Percentiles rank a stretch among this genome's conserved stretches.
These are phyloP conservation scores for Rhodotorula glutinis DNA, from an alignment of 1,284 basidiomycete species.

Conservation along the genomic window DNA sequence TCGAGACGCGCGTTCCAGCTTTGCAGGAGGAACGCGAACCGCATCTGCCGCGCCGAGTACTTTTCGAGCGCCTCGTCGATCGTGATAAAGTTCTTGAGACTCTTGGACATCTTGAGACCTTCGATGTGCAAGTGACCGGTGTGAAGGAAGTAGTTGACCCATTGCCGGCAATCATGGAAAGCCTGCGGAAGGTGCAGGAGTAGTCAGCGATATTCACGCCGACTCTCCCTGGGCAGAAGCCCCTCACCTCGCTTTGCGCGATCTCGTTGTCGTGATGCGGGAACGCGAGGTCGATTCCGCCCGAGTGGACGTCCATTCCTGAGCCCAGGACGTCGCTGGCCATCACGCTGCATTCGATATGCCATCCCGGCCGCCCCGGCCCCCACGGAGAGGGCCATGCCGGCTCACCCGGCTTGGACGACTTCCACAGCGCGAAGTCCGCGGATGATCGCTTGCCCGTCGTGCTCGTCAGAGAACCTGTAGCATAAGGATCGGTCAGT, in stretches of 20 bases:
- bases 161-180: slow-evolving; percentile 84
- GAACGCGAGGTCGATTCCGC: slow-evolving; percentile 94
- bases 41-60: slow-evolving; percentile 82
- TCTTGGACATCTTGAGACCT: slow-evolving; percentile 99
- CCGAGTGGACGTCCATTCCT: slow-evolving; percentile 96
- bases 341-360: slow-evolving; percentile 99
- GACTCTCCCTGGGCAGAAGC: background rate
- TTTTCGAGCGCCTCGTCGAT: slow-evolving; percentile 93
- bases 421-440: slow-evolving; percentile 99
- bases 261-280: slow-evolving; percentile 99
- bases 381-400: slow-evolving; percentile 98
- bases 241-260: slow-evolving; percentile 83
- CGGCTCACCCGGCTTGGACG: slow-evolving; percentile 95
- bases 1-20: slow-evolving; percentile 91
- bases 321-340: slow-evolving; percentile 87
- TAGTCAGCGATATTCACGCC: background rate
- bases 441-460: slow-evolving; percentile 60
- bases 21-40: slow-evolving; percentile 90
- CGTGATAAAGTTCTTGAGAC: slow-evolving; percentile 98
- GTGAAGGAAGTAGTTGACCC: slow-evolving; percentile 99
- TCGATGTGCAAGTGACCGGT: slow-evolving; percentile 98
- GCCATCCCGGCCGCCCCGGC: slow-evolving; percentile 95
- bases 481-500: background rate
- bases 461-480: slow-evolving; percentile 62
- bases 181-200: slow-evolving; percentile 57